Evolutionary conservation across 345 rosid species (phyloP), one percentile per base, ranked within the genome.

Genomic region (Luvunga scandens): DNA sequence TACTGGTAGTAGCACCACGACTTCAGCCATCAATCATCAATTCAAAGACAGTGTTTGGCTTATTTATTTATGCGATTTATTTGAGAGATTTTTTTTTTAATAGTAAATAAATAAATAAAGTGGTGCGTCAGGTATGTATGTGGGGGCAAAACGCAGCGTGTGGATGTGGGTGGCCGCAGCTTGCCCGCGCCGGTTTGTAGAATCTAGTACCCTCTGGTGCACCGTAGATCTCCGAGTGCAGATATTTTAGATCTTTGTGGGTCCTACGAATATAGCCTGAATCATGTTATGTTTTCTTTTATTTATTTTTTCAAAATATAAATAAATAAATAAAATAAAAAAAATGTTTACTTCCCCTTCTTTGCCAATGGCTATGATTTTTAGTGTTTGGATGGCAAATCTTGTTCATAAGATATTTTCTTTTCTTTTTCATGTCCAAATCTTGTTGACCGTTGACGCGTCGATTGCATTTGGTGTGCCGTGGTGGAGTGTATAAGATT

Each of bases 161-260:
- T 75, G 77, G 70, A 3, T 7, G 70, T 31, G 70, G 50, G 30
- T 22, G 30, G 72, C 31, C 5, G 69, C 31, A 10, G 42, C 31
- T 24, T 68, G 19, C 28, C 18, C 24, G 57, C 22, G 57, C 4
- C 6, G 28, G 55, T 16, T 7, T 7, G 77, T 33, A 53, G 78
- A 75, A 53, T 75, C 78, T 66, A 75, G 50, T 21, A 42, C 69
- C 21, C 77, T 62, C 59, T 10, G 22, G 59, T 5, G 39, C 30
- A 66, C 50, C 72, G 18, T 75, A 66, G 50, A 65, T 75, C 34
- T 65, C 62, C 62, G 34, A n/a, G n/a, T 33, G 10, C 30, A 75
- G 78, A 75, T 75, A 65, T 75, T 75, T 75, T 50, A 75, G 71
- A 75, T 75, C 64, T 75, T 22, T 34, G 71, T 75, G 78, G 78